Evolutionary conservation across 257 asterid species (phyloP).

Genomic region (Forsythia viridissima): DNA sequence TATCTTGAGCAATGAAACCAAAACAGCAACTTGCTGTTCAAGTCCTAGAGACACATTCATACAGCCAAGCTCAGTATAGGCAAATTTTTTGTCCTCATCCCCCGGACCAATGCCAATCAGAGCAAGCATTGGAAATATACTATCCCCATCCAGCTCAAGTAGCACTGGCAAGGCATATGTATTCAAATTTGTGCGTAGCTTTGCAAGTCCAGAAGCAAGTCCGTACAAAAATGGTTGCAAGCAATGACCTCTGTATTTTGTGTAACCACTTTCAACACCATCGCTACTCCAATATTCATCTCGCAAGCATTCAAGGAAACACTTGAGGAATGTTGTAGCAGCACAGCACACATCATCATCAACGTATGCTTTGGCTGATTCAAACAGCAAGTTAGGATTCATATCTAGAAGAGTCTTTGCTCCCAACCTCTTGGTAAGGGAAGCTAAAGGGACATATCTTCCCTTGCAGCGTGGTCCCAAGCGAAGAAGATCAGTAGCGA

Average conservation of each 20-base stretch:
- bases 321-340: slow-evolving; percentile 75
- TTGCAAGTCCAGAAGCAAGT: slow-evolving; percentile 77
- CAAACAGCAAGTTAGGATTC: slow-evolving; percentile 71
- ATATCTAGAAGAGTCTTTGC: slow-evolving; percentile 68
- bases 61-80: slow-evolving; percentile 40
- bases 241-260: slow-evolving; percentile 68
- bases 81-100: slow-evolving; percentile 46
- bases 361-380: slow-evolving; percentile 65
- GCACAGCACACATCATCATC: slow-evolving; percentile 98
- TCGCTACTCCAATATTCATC: slow-evolving; percentile 86
- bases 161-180: slow-evolving; percentile 86
- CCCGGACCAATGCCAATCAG: slow-evolving; percentile 57
- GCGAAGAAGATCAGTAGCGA: slow-evolving; percentile 74
- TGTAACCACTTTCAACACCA: slow-evolving; percentile 74
- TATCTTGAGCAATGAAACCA: slow-evolving; percentile 87
- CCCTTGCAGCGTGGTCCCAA: slow-evolving; percentile 97
- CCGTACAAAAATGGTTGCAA: slow-evolving; percentile 75
- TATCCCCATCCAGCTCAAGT: slow-evolving; percentile 78
- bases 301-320: slow-evolving; percentile 88
- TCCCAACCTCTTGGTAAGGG: slow-evolving; percentile 85
- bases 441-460: slow-evolving; percentile 79
- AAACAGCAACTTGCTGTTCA: slow-evolving; percentile 75
- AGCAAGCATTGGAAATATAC: slow-evolving; percentile 83
- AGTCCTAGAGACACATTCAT: slow-evolving; percentile 44
- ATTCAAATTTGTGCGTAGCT: slow-evolving; percentile 81